Evolutionary conservation across 352 stramenopile genomes (phyloP).

Genomic region (Pythium diclinum): DNA sequence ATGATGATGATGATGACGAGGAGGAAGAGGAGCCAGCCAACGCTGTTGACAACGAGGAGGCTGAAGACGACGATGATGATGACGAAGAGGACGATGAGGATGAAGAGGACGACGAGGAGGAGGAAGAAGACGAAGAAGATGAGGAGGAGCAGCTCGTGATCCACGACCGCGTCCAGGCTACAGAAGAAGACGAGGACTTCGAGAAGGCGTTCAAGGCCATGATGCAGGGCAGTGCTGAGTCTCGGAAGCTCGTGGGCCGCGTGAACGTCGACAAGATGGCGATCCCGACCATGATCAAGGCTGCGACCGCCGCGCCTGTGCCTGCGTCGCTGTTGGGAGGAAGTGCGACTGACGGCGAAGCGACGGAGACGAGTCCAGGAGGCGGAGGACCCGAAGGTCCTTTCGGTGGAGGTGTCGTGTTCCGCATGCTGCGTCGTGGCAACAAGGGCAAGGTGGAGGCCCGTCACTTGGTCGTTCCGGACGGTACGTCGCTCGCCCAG

Average conservation of each 20-base stretch:
- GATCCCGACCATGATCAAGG: slow-evolving; percentile 80
- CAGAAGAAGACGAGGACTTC: slow-evolving; percentile 85
- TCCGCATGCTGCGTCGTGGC: slow-evolving; percentile 94
- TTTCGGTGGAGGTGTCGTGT: slow-evolving; percentile 63
- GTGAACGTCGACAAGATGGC: slow-evolving; percentile 89
- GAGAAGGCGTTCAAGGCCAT: slow-evolving; percentile 87
- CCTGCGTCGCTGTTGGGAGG: not conserved
- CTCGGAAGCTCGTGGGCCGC: slow-evolving; percentile 52
- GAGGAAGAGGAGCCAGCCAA: slow-evolving; percentile 57
- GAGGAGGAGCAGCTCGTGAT: slow-evolving; percentile 90
- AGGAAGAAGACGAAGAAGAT: slow-evolving; percentile 64
- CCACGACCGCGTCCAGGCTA: slow-evolving; percentile 69
- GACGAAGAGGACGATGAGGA: slow-evolving; percentile 65
- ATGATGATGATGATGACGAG: slow-evolving; percentile 79
- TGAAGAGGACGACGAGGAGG: slow-evolving; percentile 53
- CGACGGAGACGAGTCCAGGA: not conserved
- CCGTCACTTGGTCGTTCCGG: slow-evolving; percentile 91
- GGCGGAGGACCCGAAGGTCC: slow-evolving; percentile 32
- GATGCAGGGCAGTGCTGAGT: slow-evolving; percentile 68
- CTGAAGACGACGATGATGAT: slow-evolving; percentile 81
- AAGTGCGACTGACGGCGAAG: not conserved
- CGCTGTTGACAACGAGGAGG: slow-evolving; percentile 58
- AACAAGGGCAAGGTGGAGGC: slow-evolving; percentile 97
- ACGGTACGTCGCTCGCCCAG: slow-evolving; percentile 91
- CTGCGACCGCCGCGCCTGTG: slow-evolving; percentile 24